These are phyloP conservation scores for Beta lomatogona DNA, from an alignment of 179 eudicot species.

Conservation along the genomic window DNA sequence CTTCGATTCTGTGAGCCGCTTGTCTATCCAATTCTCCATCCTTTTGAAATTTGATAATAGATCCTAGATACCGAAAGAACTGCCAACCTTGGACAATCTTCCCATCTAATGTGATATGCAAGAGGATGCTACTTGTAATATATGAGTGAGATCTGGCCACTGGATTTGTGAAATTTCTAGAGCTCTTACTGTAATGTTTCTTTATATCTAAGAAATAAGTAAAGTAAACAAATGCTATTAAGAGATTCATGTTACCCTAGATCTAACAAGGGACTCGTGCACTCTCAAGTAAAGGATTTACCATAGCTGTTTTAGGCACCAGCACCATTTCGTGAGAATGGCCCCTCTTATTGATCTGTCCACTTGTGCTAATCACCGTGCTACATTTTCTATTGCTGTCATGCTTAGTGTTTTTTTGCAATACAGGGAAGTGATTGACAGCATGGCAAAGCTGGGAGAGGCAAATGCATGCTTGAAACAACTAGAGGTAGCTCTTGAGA, in stretches of 20 bases:
- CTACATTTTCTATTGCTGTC: not conserved
- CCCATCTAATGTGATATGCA: not conserved
- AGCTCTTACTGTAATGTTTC: not conserved
- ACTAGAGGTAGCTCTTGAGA: constrained; percentile 66
- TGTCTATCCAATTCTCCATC: no score
- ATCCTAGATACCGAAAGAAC: no score
- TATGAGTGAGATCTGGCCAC: not conserved
- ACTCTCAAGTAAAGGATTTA: not conserved
- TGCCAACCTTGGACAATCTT: no score
- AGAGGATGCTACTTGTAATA: no score
- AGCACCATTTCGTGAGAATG: not conserved
- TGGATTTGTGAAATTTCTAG: not conserved
- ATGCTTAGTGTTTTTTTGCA: constrained; percentile 11
- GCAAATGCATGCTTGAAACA: constrained; percentile 63
- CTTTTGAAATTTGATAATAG: no score
- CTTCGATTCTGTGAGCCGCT: no score
- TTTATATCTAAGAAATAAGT: not conserved
- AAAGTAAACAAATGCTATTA: not conserved
- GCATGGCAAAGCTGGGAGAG: constrained; percentile 78
- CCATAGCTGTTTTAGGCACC: not conserved
- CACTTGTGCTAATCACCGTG: not conserved
- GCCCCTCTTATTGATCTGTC: constrained; percentile 9
- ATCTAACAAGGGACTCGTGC: no score
- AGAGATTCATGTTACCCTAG: no score
- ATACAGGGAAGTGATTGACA: constrained; percentile 78